Evolutionary conservation across 2,329 filamentous ascomycete genomes (phyloP), one percentile per base, ranked within the genome.

Genomic region (Thielaviopsis ethacetica): DNA sequence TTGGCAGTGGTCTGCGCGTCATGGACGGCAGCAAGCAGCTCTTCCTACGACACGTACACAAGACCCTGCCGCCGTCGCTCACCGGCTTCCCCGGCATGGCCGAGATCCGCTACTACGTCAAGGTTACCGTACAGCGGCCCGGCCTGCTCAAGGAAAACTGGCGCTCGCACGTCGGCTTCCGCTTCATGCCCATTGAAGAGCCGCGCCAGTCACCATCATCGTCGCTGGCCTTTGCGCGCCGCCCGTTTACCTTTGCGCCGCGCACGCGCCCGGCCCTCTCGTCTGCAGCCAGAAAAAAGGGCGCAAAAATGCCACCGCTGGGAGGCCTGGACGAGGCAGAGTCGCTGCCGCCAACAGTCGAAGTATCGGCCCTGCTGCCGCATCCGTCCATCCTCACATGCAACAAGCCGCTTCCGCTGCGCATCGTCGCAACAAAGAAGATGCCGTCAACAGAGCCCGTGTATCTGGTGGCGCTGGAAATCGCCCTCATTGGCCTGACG

Each of bases 91-190:
- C 88, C 0, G 85, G 85, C 34, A 83, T 91, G 69, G 91, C 91
- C 22, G 90, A 95, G 71, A 91, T 97, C 62, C 81, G 84, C 64
- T 98, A 98, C 71, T 98, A 88, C 68, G 79, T 97, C 68, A 98
- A 98, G 70, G 89, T 86, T n/a, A 97, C 93, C 0, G 83, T 97
- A 5, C 88, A 90, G 66, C 78, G 90, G n/a, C 89, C 90, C 0
- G 84, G 86, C 15, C 78, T 96, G 61, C 88, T 94, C 71, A 91
- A 91, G 68, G 90, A 95, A 71, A 96, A 96, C 66, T 86, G 89
- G 70, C 78, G 91, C 21, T 76, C 77, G 63, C 74, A 80, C 62
- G 67, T 77, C 41, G 82, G 83, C 41, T 85, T 96, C 72, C 91
- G 88, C 61, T 93, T 98, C 68, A 77, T 96, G 44, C 93, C 93